Evolutionary conservation across 176 grass and related monocot genomes (phyloP).

Genomic region (Carex cristatella): DNA sequence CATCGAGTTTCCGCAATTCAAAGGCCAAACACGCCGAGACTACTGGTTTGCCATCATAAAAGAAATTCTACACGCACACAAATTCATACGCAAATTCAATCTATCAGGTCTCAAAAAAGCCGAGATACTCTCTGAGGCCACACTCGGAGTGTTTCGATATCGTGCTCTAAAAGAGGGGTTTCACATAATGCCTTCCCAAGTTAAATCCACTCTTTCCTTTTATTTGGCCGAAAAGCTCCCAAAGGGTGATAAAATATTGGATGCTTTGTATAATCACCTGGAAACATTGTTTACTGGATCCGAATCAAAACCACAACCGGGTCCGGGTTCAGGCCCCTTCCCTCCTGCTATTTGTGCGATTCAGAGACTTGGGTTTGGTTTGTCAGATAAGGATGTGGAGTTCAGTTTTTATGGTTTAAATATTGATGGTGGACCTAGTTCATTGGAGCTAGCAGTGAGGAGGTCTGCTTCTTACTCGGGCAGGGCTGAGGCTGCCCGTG

Average conservation of each 20-base stretch:
- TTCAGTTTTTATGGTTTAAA: conserved; percentile 37
- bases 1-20: conserved; percentile 83
- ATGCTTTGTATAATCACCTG: conserved; percentile 58
- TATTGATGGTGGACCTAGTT: conserved; percentile 45
- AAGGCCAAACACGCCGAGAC: conserved; percentile 68
- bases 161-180: conserved; percentile 69
- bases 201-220: conserved; percentile 81
- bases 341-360: conserved; percentile 53
- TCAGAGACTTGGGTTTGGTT: conserved; percentile 51
- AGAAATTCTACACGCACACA: conserved; percentile 75
- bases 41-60: conserved; percentile 93
- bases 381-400: conserved; percentile 40
- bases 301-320: conserved; percentile 30
- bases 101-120: conserved; percentile 48
- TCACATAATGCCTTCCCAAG: conserved; percentile 58
- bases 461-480: conserved; percentile 61
- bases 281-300: conserved; percentile 32
- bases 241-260: conserved; percentile 88
- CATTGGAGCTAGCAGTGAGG: conserved; percentile 62
- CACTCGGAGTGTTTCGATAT: conserved; percentile 68
- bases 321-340: conserved; percentile 37
- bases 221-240: conserved; percentile 89
- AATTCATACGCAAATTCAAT: conserved; percentile 76
- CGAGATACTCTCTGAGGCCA: conserved; percentile 55
- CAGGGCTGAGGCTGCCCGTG: conserved; percentile 53